Evolutionary conservation across 2,329 filamentous ascomycete species (phyloP).

Genomic region (Pezicula rhizophila): DNA sequence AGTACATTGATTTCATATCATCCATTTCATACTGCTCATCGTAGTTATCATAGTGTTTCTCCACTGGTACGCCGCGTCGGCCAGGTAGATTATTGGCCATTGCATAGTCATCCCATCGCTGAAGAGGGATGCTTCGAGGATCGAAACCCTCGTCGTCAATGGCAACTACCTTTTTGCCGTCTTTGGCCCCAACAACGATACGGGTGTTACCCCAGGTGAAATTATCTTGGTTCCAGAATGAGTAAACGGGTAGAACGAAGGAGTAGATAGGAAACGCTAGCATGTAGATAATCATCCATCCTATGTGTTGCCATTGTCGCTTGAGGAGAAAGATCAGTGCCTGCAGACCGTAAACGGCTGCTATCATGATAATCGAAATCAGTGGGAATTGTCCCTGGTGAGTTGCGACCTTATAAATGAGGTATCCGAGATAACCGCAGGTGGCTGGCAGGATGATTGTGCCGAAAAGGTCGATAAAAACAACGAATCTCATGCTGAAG

Average conservation of each 20-base stretch:
- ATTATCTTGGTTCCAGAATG: slow-evolving; percentile 99
- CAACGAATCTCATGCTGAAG: slow-evolving; percentile 96
- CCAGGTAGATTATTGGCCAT: slow-evolving; percentile 80
- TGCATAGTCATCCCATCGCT: slow-evolving; percentile 97
- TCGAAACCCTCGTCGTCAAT: slow-evolving; percentile 83
- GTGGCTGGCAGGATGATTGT: slow-evolving; percentile 89
- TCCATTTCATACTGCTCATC: slow-evolving; percentile 91
- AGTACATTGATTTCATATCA: slow-evolving; percentile 95
- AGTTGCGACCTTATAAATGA: slow-evolving; percentile 74
- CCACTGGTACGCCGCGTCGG: slow-evolving; percentile 66
- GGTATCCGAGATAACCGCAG: slow-evolving; percentile 77
- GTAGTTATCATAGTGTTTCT: slow-evolving; percentile 63
- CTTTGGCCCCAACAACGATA: slow-evolving; percentile 92
- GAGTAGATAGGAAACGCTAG: slow-evolving; percentile 93
- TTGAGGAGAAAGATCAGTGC: slow-evolving; percentile 95
- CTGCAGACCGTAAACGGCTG: slow-evolving; percentile 89
- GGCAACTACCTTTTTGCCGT: slow-evolving; percentile 82
- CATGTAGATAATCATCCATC: slow-evolving; percentile 99
- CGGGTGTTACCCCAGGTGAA: slow-evolving; percentile 99
- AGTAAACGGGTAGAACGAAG: slow-evolving; percentile 86
- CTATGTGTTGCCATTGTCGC: slow-evolving; percentile 95
- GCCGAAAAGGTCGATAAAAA: slow-evolving; percentile 88
- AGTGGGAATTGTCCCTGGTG: slow-evolving; percentile 70
- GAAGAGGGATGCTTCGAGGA: slow-evolving; percentile 84
- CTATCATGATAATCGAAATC: slow-evolving; percentile 85